Base-by-base conservation (phyloP, 805 yeast species). In the Saccharomyces paradoxus region DNA sequence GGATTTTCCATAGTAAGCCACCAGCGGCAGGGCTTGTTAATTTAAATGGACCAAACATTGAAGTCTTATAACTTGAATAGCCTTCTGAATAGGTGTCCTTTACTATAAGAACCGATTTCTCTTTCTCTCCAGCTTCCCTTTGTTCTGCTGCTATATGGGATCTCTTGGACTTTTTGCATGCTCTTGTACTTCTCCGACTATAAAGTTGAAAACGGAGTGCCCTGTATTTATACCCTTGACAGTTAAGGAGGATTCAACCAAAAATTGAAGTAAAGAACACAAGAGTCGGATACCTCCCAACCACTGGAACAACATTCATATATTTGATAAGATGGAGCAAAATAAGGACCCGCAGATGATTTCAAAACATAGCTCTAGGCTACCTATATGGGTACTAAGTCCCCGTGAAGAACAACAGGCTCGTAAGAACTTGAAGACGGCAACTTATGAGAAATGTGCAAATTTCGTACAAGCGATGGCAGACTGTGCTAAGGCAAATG, bases 391-490 rank as follows among this genome's bases (percentile, higher is more conserved):
- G 95, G 79, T 86, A 58, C 72, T 87, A 24, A 80, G 88, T 0
- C 92, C 94, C 13, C 78, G 77, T 58, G 94, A 87, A 66, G 95
- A 87, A 65, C 83, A 82, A 69, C 79, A 82, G 55, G 83, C 86
- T 37, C 81, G 87, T 63, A 82, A 79, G 60, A 79, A 87, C 62
- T 82, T 91, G 84, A 81, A 86, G 67, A 77, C 74, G 55, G 75
- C 76, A 63, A 81, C 92, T 0, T 86, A 86, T 74, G 77, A 79
- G 48, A 68, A 72, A 54, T 87, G 95, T 66, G 88, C 83, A 61
- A 84, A 78, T 21, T 71, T 75, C 49, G 96, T 91, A 32, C 84
- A 80, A 55, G 79, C 82, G 60, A 74, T 76, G 76, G 81, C 85
- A 2, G 79, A 78, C 48, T 89, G 96, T 67, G 82, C 89, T 41